Evolutionary conservation across 2,329 filamentous ascomycete genomes (phyloP).

Genomic region (Neonectria ditissima): DNA sequence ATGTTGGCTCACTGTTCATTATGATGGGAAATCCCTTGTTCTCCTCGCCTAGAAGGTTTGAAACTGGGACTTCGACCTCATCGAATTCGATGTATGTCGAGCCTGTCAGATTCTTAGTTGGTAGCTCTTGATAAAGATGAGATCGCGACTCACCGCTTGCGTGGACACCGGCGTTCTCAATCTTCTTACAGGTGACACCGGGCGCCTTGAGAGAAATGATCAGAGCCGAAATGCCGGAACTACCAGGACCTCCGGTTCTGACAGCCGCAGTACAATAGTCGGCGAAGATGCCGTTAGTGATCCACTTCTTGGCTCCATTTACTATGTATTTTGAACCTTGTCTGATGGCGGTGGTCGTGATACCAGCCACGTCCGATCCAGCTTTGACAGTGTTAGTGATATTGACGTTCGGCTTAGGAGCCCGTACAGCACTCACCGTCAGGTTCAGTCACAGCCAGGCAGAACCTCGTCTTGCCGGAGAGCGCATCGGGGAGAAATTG

Average conservation of each 20-base stretch:
- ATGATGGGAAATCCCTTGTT: slow-evolving; percentile 32
- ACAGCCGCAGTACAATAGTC: slow-evolving; percentile 35
- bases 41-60: slow-evolving; percentile 29
- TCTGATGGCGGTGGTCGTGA: slow-evolving; percentile 23
- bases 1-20: slow-evolving; percentile 25
- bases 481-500: slow-evolving; percentile 26
- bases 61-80: slow-evolving; percentile 28
- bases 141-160: slow-evolving; percentile 24
- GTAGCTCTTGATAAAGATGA: not conserved
- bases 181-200: slow-evolving; percentile 24
- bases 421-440: slow-evolving; percentile 18
- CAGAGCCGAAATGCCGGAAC: slow-evolving; percentile 23
- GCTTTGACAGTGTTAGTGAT: slow-evolving; percentile 1
- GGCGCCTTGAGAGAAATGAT: slow-evolving; percentile 22
- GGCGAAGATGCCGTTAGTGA: slow-evolving; percentile 30
- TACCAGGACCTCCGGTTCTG: slow-evolving; percentile 25
- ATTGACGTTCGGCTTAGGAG: not conserved
- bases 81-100: slow-evolving; percentile 34
- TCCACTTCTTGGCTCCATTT: slow-evolving; percentile 34
- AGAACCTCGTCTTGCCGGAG: slow-evolving; percentile 29
- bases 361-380: slow-evolving; percentile 34
- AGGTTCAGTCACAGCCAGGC: slow-evolving; percentile 38
- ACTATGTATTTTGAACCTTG: slow-evolving; percentile 30
- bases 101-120: slow-evolving; percentile 6
- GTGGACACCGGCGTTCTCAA: slow-evolving; percentile 28